Evolutionary conservation across 192 early-diverging fungal species (phyloP), one percentile per base, ranked within the genome.

Genomic region (Entomortierella lignicola): DNA sequence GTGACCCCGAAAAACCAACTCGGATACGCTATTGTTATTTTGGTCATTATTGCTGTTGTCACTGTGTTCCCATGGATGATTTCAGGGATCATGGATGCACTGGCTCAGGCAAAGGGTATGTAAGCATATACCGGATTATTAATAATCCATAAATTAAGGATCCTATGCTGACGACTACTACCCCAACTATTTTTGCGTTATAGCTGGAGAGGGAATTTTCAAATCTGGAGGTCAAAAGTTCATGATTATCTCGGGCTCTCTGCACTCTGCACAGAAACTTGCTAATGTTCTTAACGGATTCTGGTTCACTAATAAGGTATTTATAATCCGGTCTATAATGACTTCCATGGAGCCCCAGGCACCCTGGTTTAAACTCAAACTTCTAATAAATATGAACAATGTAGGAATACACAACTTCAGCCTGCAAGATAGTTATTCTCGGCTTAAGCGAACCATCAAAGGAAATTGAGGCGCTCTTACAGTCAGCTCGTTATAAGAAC

Each of bases 1-100:
- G 74, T 93, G 34, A 85, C 89, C 0, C 86, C 92, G 11, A 69
- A 75, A 32, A 84, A 90, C 15, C 82, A 84, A 13, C 73, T 77
- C 1, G 91, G 90, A 23, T 80, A 89, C 60, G 52, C 87, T 10
- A 84, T 90, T 44, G 86, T 93, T 53, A 83, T 91, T 47, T 26
- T 85, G 25, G 29, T 92, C 11, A 92, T 92, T 55, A 41, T 88
- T 7, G 74, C 84, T 25, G 82, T 90, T 44, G 60, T 93, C 21
- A 80, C 84, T 8, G 81, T 91, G 23, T 66, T 93, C 12, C 92
- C 92, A 8, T 80, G 71, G n/a, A 69, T 93, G 50, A 77, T 87
- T 8, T 69, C 84, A 4, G 86, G 83, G 20, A 81, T 82, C 13
- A 56, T 83, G 42, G 81, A 80, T 18, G 85, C 86, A 8, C 23